Percentiles rank a stretch among this genome's conserved stretches.
Evolutionary conservation across 257 asterid genomes (phyloP).

Genomic region (Solanum sejunctum): DNA sequence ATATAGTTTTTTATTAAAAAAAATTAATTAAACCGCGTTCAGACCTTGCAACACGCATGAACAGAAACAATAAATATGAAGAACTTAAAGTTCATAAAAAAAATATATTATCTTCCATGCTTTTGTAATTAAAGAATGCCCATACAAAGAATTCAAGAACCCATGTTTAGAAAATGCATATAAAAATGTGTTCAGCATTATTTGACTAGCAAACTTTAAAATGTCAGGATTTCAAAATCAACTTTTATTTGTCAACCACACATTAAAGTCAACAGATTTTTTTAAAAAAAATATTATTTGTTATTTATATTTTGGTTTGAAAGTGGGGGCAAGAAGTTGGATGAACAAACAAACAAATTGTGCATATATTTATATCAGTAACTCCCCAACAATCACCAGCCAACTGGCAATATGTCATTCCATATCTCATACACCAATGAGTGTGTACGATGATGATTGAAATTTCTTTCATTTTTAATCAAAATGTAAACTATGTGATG

Average conservation of each 20-base stretch:
- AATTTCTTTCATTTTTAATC: neutral
- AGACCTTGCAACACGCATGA: neutral
- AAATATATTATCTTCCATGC: neutral
- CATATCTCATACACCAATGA: neutral
- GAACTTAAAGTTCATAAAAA: neutral
- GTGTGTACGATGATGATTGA: neutral
- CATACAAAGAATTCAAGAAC: neutral
- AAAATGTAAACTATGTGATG: neutral
- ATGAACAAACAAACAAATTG: neutral
- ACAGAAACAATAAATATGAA: neutral
- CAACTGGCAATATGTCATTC: neutral
- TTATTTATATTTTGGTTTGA: neutral
- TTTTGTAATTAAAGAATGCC: neutral
- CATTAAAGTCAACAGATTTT: neutral
- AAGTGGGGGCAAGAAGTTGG: neutral
- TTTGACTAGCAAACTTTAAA: neutral
- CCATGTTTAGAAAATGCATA: neutral
- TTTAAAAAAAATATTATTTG: neutral
- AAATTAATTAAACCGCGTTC: neutral
- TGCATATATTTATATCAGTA: neutral
- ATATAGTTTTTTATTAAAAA: neutral
- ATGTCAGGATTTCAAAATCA: neutral
- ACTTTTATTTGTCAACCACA: neutral
- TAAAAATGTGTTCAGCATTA: neutral
- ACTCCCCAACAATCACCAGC: neutral